Evolutionary conservation across 23 red algal species (phyloP).

Genomic region (Gracilariopsis chorda): DNA sequence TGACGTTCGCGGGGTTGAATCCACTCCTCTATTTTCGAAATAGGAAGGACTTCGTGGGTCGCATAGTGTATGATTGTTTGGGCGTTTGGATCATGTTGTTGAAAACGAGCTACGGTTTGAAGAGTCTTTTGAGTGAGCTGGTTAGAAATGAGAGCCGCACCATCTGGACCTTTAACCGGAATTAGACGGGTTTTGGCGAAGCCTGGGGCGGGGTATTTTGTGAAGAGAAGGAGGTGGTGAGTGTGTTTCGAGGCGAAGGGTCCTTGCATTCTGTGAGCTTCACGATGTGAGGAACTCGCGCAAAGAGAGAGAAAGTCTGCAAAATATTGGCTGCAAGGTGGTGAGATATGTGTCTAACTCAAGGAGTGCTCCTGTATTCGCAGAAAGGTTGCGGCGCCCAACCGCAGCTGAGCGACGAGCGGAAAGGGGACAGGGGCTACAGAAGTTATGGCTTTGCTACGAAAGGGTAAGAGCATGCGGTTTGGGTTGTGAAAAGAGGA

Average conservation of each 20-base stretch:
- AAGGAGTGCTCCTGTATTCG: no score
- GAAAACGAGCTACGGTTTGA: constrained; percentile 28
- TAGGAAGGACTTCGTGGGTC: background rate
- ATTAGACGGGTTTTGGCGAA: constrained; percentile 88
- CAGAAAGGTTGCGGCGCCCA: no score
- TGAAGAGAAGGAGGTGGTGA: constrained; percentile 77
- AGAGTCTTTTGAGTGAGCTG: constrained; percentile 60
- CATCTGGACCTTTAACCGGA: constrained; percentile 47
- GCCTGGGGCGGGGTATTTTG: constrained; percentile 81
- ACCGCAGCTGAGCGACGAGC: no score
- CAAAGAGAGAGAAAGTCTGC: no score
- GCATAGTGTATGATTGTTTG: constrained; percentile 37
- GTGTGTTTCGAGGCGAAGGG: background rate
- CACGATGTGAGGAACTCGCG: no score
- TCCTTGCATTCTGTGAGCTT: background rate
- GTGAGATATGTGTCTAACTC: no score
- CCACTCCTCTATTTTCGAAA: background rate
- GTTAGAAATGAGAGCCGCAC: constrained; percentile 69
- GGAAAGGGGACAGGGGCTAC: no score
- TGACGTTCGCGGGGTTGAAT: background rate
- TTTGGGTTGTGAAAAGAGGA: no score
- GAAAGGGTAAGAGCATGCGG: no score
- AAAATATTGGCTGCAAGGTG: no score
- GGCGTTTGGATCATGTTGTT: background rate
- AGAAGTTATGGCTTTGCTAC: no score